Base-by-base conservation (phyloP, 306 rosid genomes). In the Corylus americana region DNA sequence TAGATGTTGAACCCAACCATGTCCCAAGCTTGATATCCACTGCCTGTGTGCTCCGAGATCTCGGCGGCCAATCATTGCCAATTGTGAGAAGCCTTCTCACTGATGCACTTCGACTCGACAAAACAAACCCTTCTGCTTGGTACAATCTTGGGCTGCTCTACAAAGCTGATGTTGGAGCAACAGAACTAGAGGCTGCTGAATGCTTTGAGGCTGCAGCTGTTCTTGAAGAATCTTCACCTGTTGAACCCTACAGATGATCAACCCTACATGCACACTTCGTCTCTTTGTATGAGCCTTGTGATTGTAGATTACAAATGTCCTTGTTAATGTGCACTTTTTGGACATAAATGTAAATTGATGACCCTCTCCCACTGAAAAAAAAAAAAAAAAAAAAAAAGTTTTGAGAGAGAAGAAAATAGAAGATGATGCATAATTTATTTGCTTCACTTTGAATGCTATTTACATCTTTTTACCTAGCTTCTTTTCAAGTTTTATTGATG, bases 141-240 rank as follows among this genome's bases (percentile, higher is more conserved):
- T 88, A 92, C 90, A 92, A 92, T 92, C 94, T 94, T 42, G 98
- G 98, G 82, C 81, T 94, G 78, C 85, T 94, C 8, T 89, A 83
- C 73, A 94, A 87, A 83, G 87, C 82, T 50, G 95, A 94, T 58
- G 74, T 29, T 9, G 85, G 89, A 48, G 76, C 86, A 64, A 85
- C 97, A 11, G 35, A 88, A 1, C 44, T 79, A 59, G 97, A 94
- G 82, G 89, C 88, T 54, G 91, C 81, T 49, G 97, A 92, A 77
- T 92, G 97, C 86, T 92, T 94, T 80, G 90, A 92, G 86, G 92
- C 92, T 44, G 94, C 98, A 2, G 85, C 87, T 71, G 48, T 87
- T 76, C 94, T 94, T 70, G 91, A 94, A 88, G 97, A 94, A 75
- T 80, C 94, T 29, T 84, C 94, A 50, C 98, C 97, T 1, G 74